These are phyloP conservation scores for Lagenidium sp. DNA, from an alignment of 352 stramenopile genomes.

Conservation along the genomic window DNA sequence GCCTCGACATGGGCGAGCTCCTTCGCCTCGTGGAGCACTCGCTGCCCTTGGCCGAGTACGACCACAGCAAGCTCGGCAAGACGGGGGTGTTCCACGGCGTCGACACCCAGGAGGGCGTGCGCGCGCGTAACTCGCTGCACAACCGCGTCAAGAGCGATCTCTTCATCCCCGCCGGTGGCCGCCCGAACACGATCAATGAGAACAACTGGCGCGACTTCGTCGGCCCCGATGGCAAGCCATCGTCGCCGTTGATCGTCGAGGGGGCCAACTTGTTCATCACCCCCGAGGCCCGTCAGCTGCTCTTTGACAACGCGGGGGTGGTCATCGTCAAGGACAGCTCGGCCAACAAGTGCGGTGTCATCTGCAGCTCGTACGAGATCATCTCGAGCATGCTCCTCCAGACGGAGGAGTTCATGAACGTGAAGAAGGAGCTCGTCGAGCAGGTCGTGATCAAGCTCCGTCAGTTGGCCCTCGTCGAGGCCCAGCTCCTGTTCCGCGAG, in stretches of 20 bases:
- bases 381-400: slow-evolving; percentile 93
- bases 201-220: slow-evolving; percentile 79
- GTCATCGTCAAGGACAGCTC: slow-evolving; percentile 98
- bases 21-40: slow-evolving; percentile 90
- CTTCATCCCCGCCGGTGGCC: slow-evolving; percentile 76
- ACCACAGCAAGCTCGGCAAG: slow-evolving; percentile 30
- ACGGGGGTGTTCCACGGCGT: slow-evolving; percentile 83
- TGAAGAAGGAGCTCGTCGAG: slow-evolving; percentile 91
- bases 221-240: slow-evolving; percentile 59
- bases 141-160: slow-evolving; percentile 89
- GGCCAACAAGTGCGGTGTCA: slow-evolving; percentile 83
- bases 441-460: slow-evolving; percentile 95
- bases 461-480: slow-evolving; percentile 89
- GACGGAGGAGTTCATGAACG: slow-evolving; percentile 94
- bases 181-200: slow-evolving; percentile 81
- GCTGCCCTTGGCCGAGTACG: slow-evolving; percentile 82
- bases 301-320: slow-evolving; percentile 95
- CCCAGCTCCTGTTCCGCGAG: slow-evolving; percentile 97
- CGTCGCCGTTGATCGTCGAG: slow-evolving; percentile 75
- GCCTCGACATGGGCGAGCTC: slow-evolving; percentile 92
- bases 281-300: slow-evolving; percentile 71
- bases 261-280: slow-evolving; percentile 85
- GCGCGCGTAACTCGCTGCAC: slow-evolving; percentile 97
- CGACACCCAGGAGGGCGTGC: slow-evolving; percentile 61
- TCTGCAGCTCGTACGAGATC: slow-evolving; percentile 83